These are phyloP conservation scores for Geranium incanum DNA, from an alignment of 441 rosid genomes.

Conservation along the genomic window DNA sequence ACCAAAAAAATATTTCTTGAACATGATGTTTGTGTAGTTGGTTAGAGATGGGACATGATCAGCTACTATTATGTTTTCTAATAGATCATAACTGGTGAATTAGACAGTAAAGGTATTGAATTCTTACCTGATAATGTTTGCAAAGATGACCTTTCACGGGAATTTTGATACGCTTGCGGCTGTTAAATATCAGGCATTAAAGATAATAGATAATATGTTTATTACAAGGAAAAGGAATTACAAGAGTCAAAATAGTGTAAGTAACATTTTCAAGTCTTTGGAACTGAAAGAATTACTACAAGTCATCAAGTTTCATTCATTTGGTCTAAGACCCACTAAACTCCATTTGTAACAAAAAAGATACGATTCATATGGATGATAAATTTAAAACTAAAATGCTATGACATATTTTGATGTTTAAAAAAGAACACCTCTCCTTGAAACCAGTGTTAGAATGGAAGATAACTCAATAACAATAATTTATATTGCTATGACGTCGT, in stretches of 20 bases:
- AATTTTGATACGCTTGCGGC: background rate
- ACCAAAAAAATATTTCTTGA: background rate
- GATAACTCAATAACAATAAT: background rate
- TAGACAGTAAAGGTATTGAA: background rate
- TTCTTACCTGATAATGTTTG: conserved; percentile 6
- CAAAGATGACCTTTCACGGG: conserved; percentile 1
- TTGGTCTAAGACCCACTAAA: background rate
- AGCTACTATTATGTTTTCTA: background rate
- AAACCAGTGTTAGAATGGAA: background rate
- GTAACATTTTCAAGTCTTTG: background rate
- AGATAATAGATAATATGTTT: background rate
- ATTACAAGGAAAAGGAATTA: background rate
- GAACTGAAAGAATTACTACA: background rate
- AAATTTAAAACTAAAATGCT: background rate
- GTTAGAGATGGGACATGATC: background rate
- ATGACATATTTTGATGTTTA: background rate
- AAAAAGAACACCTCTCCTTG: background rate
- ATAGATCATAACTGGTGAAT: background rate
- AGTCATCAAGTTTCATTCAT: background rate
- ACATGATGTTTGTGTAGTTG: background rate
- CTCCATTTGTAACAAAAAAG: background rate
- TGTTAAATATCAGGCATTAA: background rate
- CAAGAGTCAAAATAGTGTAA: background rate
- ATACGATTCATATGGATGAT: background rate
- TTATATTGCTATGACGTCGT: background rate